These are phyloP conservation scores for Nothophytophthora sp. DNA, from an alignment of 352 stramenopile genomes.

Conservation along the genomic window DNA sequence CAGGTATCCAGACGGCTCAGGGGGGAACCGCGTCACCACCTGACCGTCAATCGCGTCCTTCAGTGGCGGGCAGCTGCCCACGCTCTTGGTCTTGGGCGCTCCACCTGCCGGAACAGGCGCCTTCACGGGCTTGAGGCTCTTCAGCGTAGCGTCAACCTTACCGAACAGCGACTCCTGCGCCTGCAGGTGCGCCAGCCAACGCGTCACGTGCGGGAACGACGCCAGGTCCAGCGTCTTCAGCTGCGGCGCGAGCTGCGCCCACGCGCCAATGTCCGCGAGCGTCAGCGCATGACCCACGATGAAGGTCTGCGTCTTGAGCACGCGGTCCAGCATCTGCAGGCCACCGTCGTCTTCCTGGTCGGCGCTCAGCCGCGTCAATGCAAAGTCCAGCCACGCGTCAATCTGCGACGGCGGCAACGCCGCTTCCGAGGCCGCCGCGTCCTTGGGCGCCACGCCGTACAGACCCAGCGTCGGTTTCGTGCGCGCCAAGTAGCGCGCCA, in stretches of 20 bases:
- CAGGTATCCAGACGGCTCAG: slow-evolving; percentile 98
- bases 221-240: slow-evolving; percentile 47
- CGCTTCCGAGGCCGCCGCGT: slow-evolving; percentile 35
- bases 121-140: slow-evolving; percentile 45
- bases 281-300: slow-evolving; percentile 93
- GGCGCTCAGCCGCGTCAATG: slow-evolving; percentile 54
- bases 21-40: slow-evolving; percentile 98
- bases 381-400: slow-evolving; percentile 96
- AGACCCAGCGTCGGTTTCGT: slow-evolving; percentile 44
- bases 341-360: slow-evolving; percentile 35
- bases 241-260: slow-evolving; percentile 61
- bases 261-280: slow-evolving; percentile 96
- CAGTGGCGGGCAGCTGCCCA: slow-evolving; percentile 91
- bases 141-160: slow-evolving; percentile 47
- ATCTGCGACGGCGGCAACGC: slow-evolving; percentile 56
- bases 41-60: slow-evolving; percentile 94
- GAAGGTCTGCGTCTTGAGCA: slow-evolving; percentile 92
- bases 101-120: slow-evolving; percentile 8
- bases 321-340: slow-evolving; percentile 86
- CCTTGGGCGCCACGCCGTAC: slow-evolving; percentile 55
- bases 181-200: slow-evolving; percentile 74
- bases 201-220: slow-evolving; percentile 65
- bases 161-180: slow-evolving; percentile 58
- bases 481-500: slow-evolving; percentile 70
- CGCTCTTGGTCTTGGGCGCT: slow-evolving; percentile 72